Evolutionary conservation across 345 rosid species (phyloP), one percentile per base, ranked within the genome.

Genomic region (Eucalyptus pauciflora): DNA sequence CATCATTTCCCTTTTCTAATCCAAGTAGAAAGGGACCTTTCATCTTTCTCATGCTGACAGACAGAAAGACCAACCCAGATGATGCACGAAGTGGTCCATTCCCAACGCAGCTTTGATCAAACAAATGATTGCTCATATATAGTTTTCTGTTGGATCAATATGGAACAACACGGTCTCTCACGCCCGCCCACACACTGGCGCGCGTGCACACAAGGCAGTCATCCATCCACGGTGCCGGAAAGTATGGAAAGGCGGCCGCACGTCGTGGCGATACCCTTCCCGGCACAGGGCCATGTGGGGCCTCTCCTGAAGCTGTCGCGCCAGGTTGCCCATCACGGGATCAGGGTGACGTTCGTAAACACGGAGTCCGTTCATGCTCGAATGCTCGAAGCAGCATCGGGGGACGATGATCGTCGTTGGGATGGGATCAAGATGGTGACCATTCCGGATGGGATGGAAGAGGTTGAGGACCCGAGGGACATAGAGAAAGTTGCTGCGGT

Each of bases 291-390:
- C 71, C 94, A 91, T 31, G 89, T 91, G 10, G 86, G 86, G 10
- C 93, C 94, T 17, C 91, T 94, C 11, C 86, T 94, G 91, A 93
- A 92, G 80, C 37, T 94, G 80, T 80, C 95, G 3, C 52, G 54
- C 60, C 90, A 86, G 58, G 87, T 94, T 25, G 93, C 92, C 20
- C 54, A 88, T 86, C 85, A 87, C 27, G 94, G 93, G 8, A 71
- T 93, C 90, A 91, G 89, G 90, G 92, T 94, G 86, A 92, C 94
- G 2, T 93, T 94, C 46, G 91, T 91, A 14, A 92, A 48, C 89
- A 87, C 92, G 3, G 91, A 90, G 41, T 87, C 60, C 85, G 85
- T 86, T 1, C 92, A 94, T 54, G 58, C 79, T 13, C 86, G 87
- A 80, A 43, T 92, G 85, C 81, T 80, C 64, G 87, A 88, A n/a